Conservation (phyloP, 371 early-diverging fungal species). For the Lichtheimia ramosa region DNA sequence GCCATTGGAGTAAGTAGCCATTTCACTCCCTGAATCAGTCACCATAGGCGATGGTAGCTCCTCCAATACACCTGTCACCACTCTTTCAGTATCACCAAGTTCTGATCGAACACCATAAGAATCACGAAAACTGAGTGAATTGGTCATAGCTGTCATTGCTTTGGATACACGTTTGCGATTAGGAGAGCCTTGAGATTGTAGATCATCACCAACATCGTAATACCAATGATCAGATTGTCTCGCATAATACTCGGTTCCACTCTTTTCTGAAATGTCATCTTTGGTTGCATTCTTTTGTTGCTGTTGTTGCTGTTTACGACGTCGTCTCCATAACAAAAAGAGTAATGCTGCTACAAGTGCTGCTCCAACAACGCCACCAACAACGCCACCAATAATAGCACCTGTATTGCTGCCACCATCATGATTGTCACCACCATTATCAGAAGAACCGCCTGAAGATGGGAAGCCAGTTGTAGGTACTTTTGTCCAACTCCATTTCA, state of each 20-base stretch:
- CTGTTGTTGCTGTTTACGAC: conserved; percentile 3
- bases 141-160: conserved; percentile 15
- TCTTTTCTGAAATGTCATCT: neutral
- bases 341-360: conserved; percentile 11
- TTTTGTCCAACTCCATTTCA: conserved; percentile 30
- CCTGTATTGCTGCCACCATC: neutral
- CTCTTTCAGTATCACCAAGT: conserved; percentile 35
- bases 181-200: neutral
- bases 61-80: conserved; percentile 32
- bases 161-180: conserved; percentile 15
- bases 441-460: neutral
- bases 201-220: neutral
- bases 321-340: conserved; percentile 9
- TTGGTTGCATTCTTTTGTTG: neutral
- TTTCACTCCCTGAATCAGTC: conserved; percentile 6
- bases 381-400: conserved; percentile 17
- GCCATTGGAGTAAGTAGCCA: conserved; percentile 12
- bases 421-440: neutral
- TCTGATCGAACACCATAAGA: conserved; percentile 16
- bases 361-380: conserved; percentile 11
- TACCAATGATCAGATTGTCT: neutral
- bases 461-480: conserved; percentile 9
- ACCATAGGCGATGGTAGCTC: conserved; percentile 9
- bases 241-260: neutral
- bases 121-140: conserved; percentile 10